These are phyloP conservation scores for Mycena capillaripes DNA, from an alignment of 768 basidiomycete species.

Conservation along the genomic window DNA sequence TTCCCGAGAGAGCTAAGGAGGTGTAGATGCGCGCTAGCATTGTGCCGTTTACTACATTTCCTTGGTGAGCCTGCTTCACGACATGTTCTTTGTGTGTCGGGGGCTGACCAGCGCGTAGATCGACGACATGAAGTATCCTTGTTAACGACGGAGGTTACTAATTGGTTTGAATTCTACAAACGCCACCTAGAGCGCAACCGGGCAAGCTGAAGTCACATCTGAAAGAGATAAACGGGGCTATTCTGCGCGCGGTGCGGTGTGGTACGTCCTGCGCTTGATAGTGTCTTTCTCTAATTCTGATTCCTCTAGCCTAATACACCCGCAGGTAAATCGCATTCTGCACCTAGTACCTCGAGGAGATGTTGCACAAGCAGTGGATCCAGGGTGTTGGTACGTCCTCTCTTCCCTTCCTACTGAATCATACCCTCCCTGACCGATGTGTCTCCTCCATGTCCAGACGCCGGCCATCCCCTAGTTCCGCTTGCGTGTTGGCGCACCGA, in stretches of 20 bases:
- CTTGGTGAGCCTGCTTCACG: slow-evolving; percentile 44
- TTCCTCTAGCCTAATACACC: neutral
- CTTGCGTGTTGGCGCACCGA: slow-evolving; percentile 80
- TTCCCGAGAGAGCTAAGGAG: too few species aligned
- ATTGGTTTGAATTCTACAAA: neutral
- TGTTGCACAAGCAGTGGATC: slow-evolving; percentile 67
- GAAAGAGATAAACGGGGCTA: slow-evolving; percentile 59
- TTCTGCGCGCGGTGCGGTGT: slow-evolving; percentile 74
- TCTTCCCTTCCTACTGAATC: too few species aligned
- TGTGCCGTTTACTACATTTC: slow-evolving; percentile 40
- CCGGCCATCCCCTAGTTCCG: slow-evolving; percentile 60
- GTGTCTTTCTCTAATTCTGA: slow-evolving; percentile 16
- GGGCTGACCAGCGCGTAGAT: neutral
- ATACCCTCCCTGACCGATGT: too few species aligned
- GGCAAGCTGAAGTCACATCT: slow-evolving; percentile 70
- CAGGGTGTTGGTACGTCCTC: slow-evolving; percentile 61
- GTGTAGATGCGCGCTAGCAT: slow-evolving; percentile 39
- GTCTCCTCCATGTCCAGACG: neutral
- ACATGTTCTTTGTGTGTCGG: neutral
- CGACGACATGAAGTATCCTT: slow-evolving; percentile 23
- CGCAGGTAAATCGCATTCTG: slow-evolving; percentile 78
- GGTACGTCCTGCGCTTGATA: slow-evolving; percentile 75
- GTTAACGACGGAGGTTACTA: too few species aligned
- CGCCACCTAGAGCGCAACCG: slow-evolving; percentile 52
- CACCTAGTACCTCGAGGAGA: slow-evolving; percentile 78